Evolutionary conservation across 2,329 filamentous ascomycete species (phyloP), one percentile per base, ranked within the genome.

Genomic region (Fusarium sarcochroum): DNA sequence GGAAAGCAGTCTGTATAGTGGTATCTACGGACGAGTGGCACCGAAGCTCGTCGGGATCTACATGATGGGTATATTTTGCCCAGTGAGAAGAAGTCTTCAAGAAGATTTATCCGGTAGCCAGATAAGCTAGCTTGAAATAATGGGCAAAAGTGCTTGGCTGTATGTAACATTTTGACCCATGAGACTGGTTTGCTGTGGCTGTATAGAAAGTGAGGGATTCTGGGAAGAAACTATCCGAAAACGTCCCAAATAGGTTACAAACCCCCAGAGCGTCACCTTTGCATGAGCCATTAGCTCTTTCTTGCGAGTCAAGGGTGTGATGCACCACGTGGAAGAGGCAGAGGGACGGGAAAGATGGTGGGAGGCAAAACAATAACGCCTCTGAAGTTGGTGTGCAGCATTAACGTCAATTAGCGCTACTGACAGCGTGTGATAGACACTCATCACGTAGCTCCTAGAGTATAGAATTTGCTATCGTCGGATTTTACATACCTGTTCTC

Each of bases 251-350:
- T 23, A 27, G 20, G 35, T 7, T 7, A 20, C 30, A 48, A n/a
- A 6, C 6, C 27, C 30, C 11, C 27, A 17, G 17, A 42, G 27
- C 34, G 21, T 49, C 34, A 35, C 34, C 34, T 35, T 17, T 7
- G 17, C 34, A 15, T 15, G 34, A 35, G 17, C 34, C 34, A 17
- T 35, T 17, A 15, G 34, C 34, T 35, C 34, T 35, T 7, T 35
- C 34, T 35, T 35, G 34, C 15, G 34, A 35, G 34, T 35, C 34
- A 17, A 25, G 15, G 18, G 35, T 25, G 40, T 27, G 30, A 15
- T 30, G 42, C 35, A 35, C 21, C 47, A 54, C 54, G 54, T 57
- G 38, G n/a, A 35, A 21, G 15, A 15, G 47, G 42, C n/a, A 20
- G 15, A n/a, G 27, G 53, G 30, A 30, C 27, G 42, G 23, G 27